Evolutionary conservation across 345 rosid species (phyloP), one percentile per base, ranked within the genome.

Genomic region (Eucalyptus rudis): DNA sequence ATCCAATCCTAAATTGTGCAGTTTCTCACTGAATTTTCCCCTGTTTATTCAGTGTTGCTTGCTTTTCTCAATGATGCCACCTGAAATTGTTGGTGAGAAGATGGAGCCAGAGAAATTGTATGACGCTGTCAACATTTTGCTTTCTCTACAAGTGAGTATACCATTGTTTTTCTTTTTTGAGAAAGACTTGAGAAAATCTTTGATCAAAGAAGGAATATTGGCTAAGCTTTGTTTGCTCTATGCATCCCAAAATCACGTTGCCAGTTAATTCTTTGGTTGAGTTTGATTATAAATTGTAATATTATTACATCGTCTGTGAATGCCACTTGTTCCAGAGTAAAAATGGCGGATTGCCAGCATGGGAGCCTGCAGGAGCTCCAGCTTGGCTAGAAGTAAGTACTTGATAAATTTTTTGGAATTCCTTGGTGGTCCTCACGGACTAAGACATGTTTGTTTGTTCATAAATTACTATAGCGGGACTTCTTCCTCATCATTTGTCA

Each of bases 361-460:
- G 97, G 97, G 96, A 95, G 88, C 97, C 97, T 24, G 93, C 87
- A 86, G 89, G 94, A 54, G 96, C 94, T 49, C 62, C 81, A 44
- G 66, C 87, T 10, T 94, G 95, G 96, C 85, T 95, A 81, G 95
- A 95, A 91, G 96, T 94, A 89, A 89, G 86, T 54, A 13, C 29
- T 58, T 49, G 16, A 88, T 86, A 80, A 43, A 49, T 43, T 81
- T 93, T 91, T 89, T 92, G 90, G 89, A 90, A 91, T 86, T 64
- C 71, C 36, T 64, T 33, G 43, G 36, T 4, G 6, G 43, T 17
- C 80, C 43, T 31, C 12, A 17, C 43, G 20, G 80, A 68, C 24
- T 4, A 31, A 31, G 44, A 68, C 80, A 29, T 49, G 43, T 12
- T 16, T 19, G 13, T 64, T 66, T 27, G 36, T 15, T 33, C 3